Evolutionary conservation across 2,329 filamentous ascomycete species (phyloP).

Genomic region (Cryphonectria japonica): DNA sequence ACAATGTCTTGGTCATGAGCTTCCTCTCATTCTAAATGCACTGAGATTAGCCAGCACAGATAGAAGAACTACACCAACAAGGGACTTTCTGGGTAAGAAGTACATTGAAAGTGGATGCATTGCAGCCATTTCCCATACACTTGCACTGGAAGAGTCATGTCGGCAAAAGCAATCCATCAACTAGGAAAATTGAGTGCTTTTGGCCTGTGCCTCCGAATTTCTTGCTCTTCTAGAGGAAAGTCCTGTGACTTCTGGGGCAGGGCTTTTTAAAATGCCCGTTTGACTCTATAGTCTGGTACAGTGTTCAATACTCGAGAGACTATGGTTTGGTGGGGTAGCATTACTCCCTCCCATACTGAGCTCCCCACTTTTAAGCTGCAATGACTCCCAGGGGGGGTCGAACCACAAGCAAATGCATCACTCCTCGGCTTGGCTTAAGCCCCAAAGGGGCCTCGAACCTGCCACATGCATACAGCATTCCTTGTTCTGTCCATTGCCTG

Average conservation of each 20-base stretch:
- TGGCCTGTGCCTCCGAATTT: background rate
- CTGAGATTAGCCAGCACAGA: background rate
- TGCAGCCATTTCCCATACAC: background rate
- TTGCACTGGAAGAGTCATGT: background rate
- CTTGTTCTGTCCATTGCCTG: background rate
- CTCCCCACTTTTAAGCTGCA: constrained; percentile 13
- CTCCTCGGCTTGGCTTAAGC: background rate
- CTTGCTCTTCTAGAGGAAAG: background rate
- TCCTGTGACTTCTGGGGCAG: background rate
- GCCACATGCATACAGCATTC: background rate
- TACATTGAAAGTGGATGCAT: background rate
- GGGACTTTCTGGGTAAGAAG: background rate
- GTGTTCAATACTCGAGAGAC: background rate
- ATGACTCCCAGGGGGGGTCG: constrained; percentile 2
- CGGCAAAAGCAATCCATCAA: background rate
- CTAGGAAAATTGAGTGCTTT: background rate
- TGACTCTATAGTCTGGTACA: background rate
- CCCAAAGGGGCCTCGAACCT: background rate
- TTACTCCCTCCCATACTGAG: background rate
- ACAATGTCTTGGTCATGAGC: background rate
- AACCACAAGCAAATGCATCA: constrained; percentile 32
- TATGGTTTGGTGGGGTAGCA: constrained; percentile 7
- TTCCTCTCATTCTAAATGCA: background rate
- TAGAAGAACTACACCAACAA: background rate
- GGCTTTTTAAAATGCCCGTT: background rate